Conservation (phyloP, 2,329 filamentous ascomycete genomes). For the Diaporthe batatas region DNA sequence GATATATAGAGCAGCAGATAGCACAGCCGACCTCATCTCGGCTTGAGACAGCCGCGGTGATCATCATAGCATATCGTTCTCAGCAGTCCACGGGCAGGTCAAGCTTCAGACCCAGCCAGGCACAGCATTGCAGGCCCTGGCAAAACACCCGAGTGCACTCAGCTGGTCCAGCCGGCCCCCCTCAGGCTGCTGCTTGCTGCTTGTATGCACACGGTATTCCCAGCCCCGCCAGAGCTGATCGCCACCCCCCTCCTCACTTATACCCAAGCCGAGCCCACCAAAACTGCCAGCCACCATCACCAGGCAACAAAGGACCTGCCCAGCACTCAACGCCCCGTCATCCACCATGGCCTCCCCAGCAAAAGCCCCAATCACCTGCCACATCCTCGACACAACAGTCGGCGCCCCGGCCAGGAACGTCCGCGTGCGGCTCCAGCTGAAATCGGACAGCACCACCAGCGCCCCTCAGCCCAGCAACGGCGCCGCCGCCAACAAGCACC, state of each 20-base stretch:
- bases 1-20: too few relatives aligned
- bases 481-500: slow-evolving; percentile 44
- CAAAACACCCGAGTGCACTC: too few relatives aligned
- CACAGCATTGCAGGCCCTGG: too few relatives aligned
- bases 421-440: slow-evolving; percentile 73
- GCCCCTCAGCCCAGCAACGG: slow-evolving; percentile 47
- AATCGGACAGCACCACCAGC: slow-evolving; percentile 46
- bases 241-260: neutral
- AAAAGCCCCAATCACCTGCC: slow-evolving; percentile 83
- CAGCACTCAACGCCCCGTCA: neutral
- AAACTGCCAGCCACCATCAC: neutral
- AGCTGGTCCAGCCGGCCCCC: neutral
- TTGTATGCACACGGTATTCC: too few relatives aligned
- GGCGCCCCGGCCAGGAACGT: slow-evolving; percentile 78
- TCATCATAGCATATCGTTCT: too few relatives aligned
- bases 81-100: too few relatives aligned
- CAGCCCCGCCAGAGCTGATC: slow-evolving; percentile 15
- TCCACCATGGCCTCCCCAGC: slow-evolving; percentile 42
- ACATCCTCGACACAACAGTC: slow-evolving; percentile 85
- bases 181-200: neutral
- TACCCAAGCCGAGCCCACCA: neutral
- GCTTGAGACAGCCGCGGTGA: too few relatives aligned
- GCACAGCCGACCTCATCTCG: too few relatives aligned
- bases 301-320: neutral
- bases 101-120: too few relatives aligned